phyloP scores from a whole-genome alignment of 352 stramenopile species.

The Plasmopara viticola region DNA sequence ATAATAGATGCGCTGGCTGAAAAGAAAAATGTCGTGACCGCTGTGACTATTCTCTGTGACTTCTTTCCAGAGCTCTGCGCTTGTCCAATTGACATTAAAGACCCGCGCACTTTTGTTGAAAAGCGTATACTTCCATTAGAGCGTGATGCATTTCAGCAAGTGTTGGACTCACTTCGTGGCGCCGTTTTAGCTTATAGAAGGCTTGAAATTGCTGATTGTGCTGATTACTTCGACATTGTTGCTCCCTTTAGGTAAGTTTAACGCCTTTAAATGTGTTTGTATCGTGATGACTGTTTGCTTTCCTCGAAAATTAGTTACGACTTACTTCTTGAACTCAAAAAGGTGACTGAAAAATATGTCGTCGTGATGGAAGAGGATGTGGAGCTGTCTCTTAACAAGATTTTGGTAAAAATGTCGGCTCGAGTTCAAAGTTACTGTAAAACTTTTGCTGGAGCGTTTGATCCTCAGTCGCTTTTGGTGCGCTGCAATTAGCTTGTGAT shows the following conservation, averaged over 20 bases:
- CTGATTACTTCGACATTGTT: slow-evolving; percentile 14
- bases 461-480: slow-evolving; percentile 40
- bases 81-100: slow-evolving; percentile 12
- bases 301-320: slow-evolving; percentile 22
- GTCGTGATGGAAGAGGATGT: slow-evolving; percentile 14
- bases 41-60: slow-evolving; percentile 37
- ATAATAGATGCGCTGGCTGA: slow-evolving; percentile 27
- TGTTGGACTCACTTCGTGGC: slow-evolving; percentile 35
- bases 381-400: slow-evolving; percentile 19
- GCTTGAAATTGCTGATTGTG: slow-evolving; percentile 14
- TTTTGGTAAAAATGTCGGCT: slow-evolving; percentile 44
- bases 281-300: not conserved
- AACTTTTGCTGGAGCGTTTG: slow-evolving; percentile 31
- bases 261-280: not conserved
- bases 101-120: slow-evolving; percentile 22
- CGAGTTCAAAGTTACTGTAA: slow-evolving; percentile 30
- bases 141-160: slow-evolving; percentile 53
- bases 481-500: not conserved
- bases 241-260: slow-evolving; percentile 31
- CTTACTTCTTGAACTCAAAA: slow-evolving; percentile 36
- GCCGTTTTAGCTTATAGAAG: slow-evolving; percentile 24
- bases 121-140: slow-evolving; percentile 33
- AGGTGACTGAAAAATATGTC: slow-evolving; percentile 32
- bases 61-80: slow-evolving; percentile 30
- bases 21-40: slow-evolving; percentile 29